Percentiles rank a stretch among this genome's conserved stretches.
Evolutionary conservation across 1,284 basidiomycete species (phyloP).

Genomic region (Salmacisia buchloeana): DNA sequence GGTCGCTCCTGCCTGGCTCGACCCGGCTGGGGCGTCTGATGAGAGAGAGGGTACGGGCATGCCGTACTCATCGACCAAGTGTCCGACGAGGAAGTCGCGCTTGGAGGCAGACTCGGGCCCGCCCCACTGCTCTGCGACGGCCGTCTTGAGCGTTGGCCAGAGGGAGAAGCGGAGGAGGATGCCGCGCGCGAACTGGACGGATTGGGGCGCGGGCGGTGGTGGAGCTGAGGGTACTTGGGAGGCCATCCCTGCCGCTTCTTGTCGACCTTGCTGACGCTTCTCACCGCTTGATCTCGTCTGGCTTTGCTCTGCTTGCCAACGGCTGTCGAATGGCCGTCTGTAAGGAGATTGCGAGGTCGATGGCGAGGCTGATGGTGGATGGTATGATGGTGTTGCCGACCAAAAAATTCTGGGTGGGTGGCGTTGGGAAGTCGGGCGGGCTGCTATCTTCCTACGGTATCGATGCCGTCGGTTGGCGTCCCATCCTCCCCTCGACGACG

Average conservation of each 20-base stretch:
- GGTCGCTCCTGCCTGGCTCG: too few species aligned
- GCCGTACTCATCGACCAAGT: conserved; percentile 41
- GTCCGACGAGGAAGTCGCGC: conserved; percentile 38
- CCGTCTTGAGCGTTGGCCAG: conserved; percentile 47
- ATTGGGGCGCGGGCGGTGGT: neutral
- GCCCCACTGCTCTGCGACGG: conserved; percentile 46
- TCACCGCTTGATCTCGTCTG: neutral
- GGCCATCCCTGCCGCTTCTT: neutral
- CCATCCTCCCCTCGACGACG: too few species aligned
- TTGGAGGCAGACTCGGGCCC: conserved; percentile 42
- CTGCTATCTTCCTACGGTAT: too few species aligned
- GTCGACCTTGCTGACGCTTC: neutral
- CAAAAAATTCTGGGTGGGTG: too few species aligned
- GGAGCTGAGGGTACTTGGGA: neutral
- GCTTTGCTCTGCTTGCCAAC: too few species aligned
- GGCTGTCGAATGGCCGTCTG: too few species aligned
- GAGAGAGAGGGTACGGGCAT: conserved; percentile 18
- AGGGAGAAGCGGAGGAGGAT: conserved; percentile 39
- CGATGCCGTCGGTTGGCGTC: too few species aligned
- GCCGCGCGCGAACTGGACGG: conserved; percentile 40
- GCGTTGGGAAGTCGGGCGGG: too few species aligned
- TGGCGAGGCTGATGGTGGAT: too few species aligned
- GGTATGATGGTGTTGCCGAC: too few species aligned
- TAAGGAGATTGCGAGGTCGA: neutral
- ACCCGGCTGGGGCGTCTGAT: too few species aligned